These are phyloP conservation scores for Filobasidium wieringae DNA, from an alignment of 768 basidiomycete species.

Conservation along the genomic window DNA sequence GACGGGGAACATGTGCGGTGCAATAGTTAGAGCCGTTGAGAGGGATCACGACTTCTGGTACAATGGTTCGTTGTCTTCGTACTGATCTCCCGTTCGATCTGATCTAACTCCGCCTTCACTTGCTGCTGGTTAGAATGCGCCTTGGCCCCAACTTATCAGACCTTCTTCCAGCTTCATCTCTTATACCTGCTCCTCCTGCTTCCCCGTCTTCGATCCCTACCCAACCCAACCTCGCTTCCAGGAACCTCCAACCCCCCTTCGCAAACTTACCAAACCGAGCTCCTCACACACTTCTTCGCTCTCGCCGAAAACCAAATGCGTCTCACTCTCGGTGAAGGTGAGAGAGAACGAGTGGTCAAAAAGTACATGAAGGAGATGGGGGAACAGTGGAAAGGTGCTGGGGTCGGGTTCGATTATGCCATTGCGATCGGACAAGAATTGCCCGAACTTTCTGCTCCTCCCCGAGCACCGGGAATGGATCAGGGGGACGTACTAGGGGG, in stretches of 20 bases:
- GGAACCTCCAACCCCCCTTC: conserved; percentile 14
- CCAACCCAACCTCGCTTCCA: conserved; percentile 43
- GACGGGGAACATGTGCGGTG: conserved; percentile 41
- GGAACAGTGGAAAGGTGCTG: conserved; percentile 79
- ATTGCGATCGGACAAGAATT: conserved; percentile 49
- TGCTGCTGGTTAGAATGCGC: conserved; percentile 51
- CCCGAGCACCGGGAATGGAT: neutral
- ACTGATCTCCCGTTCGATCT: neutral
- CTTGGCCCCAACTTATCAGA: conserved; percentile 85
- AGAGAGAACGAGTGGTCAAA: conserved; percentile 66
- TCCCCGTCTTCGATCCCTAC: conserved; percentile 70
- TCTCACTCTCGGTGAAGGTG: conserved; percentile 51
- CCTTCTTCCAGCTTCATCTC: conserved; percentile 90
- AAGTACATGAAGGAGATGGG: conserved; percentile 75
- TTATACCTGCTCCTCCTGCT: conserved; percentile 85
- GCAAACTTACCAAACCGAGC: conserved; percentile 54
- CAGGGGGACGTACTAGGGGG: conserved; percentile 42
- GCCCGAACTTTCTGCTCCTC: neutral
- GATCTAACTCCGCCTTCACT: neutral
- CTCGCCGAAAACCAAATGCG: conserved; percentile 86
- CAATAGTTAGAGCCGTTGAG: conserved; percentile 40
- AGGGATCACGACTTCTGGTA: conserved; percentile 42
- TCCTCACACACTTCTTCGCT: conserved; percentile 90
- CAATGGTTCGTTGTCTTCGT: conserved; percentile 35
- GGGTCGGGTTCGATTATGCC: conserved; percentile 57